Evolutionary conservation across 73 alveolate species (phyloP), one percentile per base, ranked within the genome.

Genomic region (Paramecium sexaurelia): DNA sequence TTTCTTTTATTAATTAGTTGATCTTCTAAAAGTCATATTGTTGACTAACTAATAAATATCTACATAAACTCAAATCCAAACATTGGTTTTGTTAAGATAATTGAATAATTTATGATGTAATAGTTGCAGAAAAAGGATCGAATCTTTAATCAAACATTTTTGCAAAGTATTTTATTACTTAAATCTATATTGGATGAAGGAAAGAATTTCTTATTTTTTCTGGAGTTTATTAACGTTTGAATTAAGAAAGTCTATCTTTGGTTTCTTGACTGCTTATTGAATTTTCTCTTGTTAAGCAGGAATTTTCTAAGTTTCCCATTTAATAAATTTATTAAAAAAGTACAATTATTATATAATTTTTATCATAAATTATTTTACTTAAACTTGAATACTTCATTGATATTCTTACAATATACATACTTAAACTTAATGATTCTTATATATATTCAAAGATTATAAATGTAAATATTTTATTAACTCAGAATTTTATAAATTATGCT

Each of bases 181-280:
- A 0, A 0, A 26, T 61, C 11, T 17, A 26, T 11, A 61, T 61
- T 29, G 83, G 47, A 61, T 29, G 43, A 6, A 61, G 83, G 26
- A 61, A 61, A 61, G 83, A 61, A 61, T 61, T 61, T 61, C 83
- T 61, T 61, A 29, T 29, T 32, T 32, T 61, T 61, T 61, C 41
- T 29, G 83, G 7, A 10, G 83, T 20, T 2, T 29, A 10, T 8
- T 19, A 61, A 2, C 43, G 5, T 10, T 61, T 22, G 9, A 22
- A 32, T 61, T 61, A 11, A 61, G 83, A 61, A 24, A 20, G 83
- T 26, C 83, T 61, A 11, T 61, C 43, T 61, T 61, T 19, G 11
- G 20, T 61, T 26, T 51, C 67, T 51, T n/a, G 22, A 51, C 15
- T 51, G 5, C 22, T 51, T 6, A n/a, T 51, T 51, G 32, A 19